Percentiles rank a stretch among this genome's conserved stretches.
Evolutionary conservation across 768 basidiomycete genomes (phyloP).

Genomic region (Tricholoma bakamatsutake): DNA sequence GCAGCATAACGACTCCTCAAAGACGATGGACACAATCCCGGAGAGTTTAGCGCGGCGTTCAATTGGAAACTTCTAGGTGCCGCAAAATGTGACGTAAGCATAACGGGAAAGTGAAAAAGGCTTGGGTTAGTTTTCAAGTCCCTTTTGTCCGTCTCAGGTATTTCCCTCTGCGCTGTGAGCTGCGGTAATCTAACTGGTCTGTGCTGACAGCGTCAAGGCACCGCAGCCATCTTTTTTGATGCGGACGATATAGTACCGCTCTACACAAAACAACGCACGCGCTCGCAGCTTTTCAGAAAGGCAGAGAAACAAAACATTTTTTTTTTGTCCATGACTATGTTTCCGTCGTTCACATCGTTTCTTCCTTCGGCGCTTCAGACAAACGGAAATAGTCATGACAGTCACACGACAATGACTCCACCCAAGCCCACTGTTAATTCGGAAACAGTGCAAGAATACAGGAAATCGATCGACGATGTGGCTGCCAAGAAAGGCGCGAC

Average conservation of each 20-base stretch:
- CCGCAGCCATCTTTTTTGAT: background rate
- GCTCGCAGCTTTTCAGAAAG: background rate
- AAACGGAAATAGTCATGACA: slow-evolving; percentile 6
- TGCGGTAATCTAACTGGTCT: background rate
- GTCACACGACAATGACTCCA: slow-evolving; percentile 1
- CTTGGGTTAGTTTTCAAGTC: too few relatives aligned
- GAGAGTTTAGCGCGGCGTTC: too few relatives aligned
- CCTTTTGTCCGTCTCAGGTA: background rate
- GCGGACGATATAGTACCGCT: background rate
- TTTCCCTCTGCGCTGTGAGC: background rate
- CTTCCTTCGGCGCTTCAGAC: slow-evolving; percentile 15
- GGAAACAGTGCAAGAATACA: slow-evolving; percentile 17
- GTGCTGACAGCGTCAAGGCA: background rate
- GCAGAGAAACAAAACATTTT: background rate
- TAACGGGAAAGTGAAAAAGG: background rate
- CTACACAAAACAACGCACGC: background rate
- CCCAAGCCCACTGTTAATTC: slow-evolving; percentile 10
- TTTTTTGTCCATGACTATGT: slow-evolving; percentile 8
- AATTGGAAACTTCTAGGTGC: too few relatives aligned
- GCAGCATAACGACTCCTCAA: too few relatives aligned
- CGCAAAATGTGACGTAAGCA: background rate
- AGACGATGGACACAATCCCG: too few relatives aligned
- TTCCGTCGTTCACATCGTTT: slow-evolving; percentile 16
- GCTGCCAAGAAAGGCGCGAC: slow-evolving; percentile 31
- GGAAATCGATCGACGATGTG: slow-evolving; percentile 19